A percentile compares a stretch with the other conserved stretches of the same genome.
Evolutionary conservation across 208 protist genomes (phyloP).

Genomic region (Acanthamoeba sp.): DNA sequence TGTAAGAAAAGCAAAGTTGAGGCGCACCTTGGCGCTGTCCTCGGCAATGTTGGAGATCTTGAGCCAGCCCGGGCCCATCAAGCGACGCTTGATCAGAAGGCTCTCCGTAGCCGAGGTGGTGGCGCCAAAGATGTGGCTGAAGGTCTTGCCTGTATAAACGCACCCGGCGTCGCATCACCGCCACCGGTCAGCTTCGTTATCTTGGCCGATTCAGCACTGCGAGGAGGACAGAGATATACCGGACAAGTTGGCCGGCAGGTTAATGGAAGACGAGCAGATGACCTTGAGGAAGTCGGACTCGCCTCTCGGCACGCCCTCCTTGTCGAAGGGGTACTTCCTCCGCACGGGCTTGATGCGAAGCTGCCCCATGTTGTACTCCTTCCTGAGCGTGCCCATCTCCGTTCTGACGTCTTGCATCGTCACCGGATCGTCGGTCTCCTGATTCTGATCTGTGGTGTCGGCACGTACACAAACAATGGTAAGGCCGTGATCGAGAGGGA

Average conservation of each 20-base stretch:
- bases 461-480: background rate
- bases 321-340: slow-evolving; percentile 69
- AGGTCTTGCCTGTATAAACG: slow-evolving; percentile 21
- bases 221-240: background rate
- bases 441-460: background rate
- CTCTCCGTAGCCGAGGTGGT: slow-evolving; percentile 55
- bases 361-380: slow-evolving; percentile 59
- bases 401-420: slow-evolving; percentile 68
- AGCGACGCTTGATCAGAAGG: slow-evolving; percentile 60
- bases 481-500: background rate
- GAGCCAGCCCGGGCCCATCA: slow-evolving; percentile 74
- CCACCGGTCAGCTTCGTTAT: no score
- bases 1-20: background rate
- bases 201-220: no score
- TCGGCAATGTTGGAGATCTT: slow-evolving; percentile 63
- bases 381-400: slow-evolving; percentile 24
- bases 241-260: slow-evolving; percentile 56
- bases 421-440: slow-evolving; percentile 63
- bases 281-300: slow-evolving; percentile 65
- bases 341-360: slow-evolving; percentile 12
- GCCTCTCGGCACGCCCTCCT: slow-evolving; percentile 46
- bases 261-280: slow-evolving; percentile 16
- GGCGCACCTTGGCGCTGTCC: slow-evolving; percentile 31
- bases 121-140: slow-evolving; percentile 70
- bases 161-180: no score